These are phyloP conservation scores for Ophiostoma quercus DNA, from an alignment of 2,329 filamentous ascomycete genomes.

Conservation along the genomic window DNA sequence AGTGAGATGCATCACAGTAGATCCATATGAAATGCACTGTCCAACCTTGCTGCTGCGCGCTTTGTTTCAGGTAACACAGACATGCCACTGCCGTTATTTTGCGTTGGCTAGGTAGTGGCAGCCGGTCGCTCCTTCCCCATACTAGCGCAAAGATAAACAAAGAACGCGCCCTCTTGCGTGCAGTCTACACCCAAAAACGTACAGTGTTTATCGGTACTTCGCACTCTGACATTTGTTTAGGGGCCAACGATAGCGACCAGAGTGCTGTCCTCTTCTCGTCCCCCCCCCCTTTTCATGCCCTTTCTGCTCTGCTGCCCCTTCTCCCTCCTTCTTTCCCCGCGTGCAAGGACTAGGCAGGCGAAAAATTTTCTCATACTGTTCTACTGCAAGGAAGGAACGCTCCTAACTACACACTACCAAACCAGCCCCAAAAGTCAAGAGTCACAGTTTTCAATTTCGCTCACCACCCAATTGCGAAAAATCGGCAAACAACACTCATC, in stretches of 20 bases:
- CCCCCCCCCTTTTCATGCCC: neutral
- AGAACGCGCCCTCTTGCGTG: neutral
- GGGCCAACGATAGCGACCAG: neutral
- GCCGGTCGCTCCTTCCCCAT: neutral
- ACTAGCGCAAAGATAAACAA: neutral
- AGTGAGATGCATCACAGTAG: neutral
- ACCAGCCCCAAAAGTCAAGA: slow-evolving; percentile 17
- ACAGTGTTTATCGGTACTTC: neutral
- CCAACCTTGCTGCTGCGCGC: neutral
- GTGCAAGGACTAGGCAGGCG: slow-evolving; percentile 11
- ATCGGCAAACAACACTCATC: slow-evolving; percentile 33
- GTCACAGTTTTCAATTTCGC: neutral
- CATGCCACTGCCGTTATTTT: neutral
- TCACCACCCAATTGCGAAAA: slow-evolving; percentile 17
- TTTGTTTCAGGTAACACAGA: neutral
- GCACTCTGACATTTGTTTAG: neutral
- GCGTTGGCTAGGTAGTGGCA: neutral
- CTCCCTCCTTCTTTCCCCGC: slow-evolving; percentile 19
- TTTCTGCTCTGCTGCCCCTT: neutral
- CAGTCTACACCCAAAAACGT: neutral
- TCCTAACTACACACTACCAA: slow-evolving; percentile 7
- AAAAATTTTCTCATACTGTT: slow-evolving; percentile 21
- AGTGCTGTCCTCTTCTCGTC: neutral
- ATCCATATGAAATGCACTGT: neutral
- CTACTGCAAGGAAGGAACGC: slow-evolving; percentile 13